Percentiles rank a stretch among this genome's conserved stretches.
phyloP scores from a whole-genome alignment of 140 eudicot genomes.

The Flaveria floridana region DNA sequence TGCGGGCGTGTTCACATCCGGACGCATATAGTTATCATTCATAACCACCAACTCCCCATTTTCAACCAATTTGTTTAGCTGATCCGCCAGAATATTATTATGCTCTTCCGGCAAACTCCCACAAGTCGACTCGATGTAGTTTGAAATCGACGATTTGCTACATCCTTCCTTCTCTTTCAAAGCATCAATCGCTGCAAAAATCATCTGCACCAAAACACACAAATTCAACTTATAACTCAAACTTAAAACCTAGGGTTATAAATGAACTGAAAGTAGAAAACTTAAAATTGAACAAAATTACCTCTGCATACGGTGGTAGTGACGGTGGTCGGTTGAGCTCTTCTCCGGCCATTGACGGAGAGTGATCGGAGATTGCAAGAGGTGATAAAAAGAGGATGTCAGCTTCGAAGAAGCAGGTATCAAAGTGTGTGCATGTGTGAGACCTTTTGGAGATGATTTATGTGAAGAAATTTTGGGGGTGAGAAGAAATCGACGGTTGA shows the following conservation, averaged over 20 bases:
- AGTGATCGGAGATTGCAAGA: no score
- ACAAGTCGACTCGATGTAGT: constrained; percentile 63
- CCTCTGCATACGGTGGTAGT: constrained; percentile 41
- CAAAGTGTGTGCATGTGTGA: constrained; percentile 31
- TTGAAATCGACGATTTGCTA: constrained; percentile 61
- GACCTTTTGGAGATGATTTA: constrained; percentile 41
- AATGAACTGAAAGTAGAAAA: neutral
- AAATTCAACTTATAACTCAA: no score
- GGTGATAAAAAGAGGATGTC: neutral
- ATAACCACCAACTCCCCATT: constrained; percentile 52
- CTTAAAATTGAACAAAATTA: neutral
- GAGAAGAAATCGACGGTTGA: constrained; percentile 22
- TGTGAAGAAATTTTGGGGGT: constrained; percentile 21
- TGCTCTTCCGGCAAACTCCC: constrained; percentile 62
- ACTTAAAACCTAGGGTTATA: neutral
- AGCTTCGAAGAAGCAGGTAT: constrained; percentile 15
- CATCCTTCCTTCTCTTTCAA: constrained; percentile 56
- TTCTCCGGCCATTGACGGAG: constrained; percentile 39
- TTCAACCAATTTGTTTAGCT: constrained; percentile 48
- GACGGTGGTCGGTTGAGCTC: constrained; percentile 31
- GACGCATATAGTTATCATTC: constrained; percentile 55
- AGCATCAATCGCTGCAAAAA: constrained; percentile 63
- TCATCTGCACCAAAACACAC: constrained; percentile 48
- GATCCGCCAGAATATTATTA: constrained; percentile 41
- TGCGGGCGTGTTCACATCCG: constrained; percentile 44